Conservation (phyloP, 805 yeast species). For the Kluyveromyces wickerhamii region DNA sequence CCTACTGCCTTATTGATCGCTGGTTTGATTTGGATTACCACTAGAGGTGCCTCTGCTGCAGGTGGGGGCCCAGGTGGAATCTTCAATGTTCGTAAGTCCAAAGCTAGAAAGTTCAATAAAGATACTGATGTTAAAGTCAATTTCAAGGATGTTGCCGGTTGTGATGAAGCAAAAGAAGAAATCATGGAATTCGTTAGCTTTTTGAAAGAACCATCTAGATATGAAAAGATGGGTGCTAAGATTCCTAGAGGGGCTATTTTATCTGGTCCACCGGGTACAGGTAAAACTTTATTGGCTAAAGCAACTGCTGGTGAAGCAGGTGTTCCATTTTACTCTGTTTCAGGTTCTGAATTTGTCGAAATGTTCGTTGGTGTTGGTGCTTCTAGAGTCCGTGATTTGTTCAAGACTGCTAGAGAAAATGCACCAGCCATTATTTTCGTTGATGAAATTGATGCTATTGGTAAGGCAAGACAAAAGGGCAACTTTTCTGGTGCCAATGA, state of each 20-base stretch:
- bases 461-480: slow-evolving; percentile 72
- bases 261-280: slow-evolving; percentile 96
- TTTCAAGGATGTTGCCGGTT: slow-evolving; percentile 89
- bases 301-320: slow-evolving; percentile 98
- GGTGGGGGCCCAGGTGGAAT: slow-evolving; percentile 60
- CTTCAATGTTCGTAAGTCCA: slow-evolving; percentile 70
- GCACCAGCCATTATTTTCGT: slow-evolving; percentile 89
- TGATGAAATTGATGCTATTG: slow-evolving; percentile 95
- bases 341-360: slow-evolving; percentile 94
- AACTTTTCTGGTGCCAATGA: slow-evolving; percentile 77
- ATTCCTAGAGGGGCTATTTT: slow-evolving; percentile 93
- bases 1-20: slow-evolving; percentile 90
- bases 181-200: slow-evolving; percentile 93
- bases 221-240: slow-evolving; percentile 84
- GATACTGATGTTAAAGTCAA: slow-evolving; percentile 75
- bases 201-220: slow-evolving; percentile 74
- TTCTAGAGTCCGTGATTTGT: slow-evolving; percentile 85
- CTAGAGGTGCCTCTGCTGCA: slow-evolving; percentile 42
- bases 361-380: slow-evolving; percentile 98
- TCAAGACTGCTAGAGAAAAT: slow-evolving; percentile 80
- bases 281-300: slow-evolving; percentile 85
- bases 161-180: slow-evolving; percentile 90
- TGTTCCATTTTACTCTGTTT: slow-evolving; percentile 84
- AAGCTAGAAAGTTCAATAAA: slow-evolving; percentile 74
- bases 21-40: slow-evolving; percentile 77